Evolutionary conservation across 345 rosid genomes (phyloP), one percentile per base, ranked within the genome.

Genomic region (Murraya koenigii): DNA sequence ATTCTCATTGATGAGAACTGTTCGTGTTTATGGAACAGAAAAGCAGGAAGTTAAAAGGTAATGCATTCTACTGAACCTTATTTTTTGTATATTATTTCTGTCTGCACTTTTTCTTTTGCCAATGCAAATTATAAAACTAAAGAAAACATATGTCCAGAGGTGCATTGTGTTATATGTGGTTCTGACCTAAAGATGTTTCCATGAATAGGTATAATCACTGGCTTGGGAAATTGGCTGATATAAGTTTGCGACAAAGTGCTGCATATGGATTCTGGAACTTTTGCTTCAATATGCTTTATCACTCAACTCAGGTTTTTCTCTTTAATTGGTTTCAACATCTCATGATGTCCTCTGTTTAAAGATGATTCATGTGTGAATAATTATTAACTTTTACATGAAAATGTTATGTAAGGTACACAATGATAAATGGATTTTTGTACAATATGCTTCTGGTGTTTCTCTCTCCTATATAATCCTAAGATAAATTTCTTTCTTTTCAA

Each of bases 21-120:
- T 95, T 64, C 95, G 98, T 75, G 95, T 93, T 67, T 92, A 95
- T 79, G 99, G 99, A 84, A 95, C 96, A 64, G 99, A 95, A 87
- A 88, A 88, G 72, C 86, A 80, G 78, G 99, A 95, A 80, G 79
- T 87, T 80, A 85, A 80, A 73, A 92, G 97, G 99, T 93, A 72
- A 79, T 76, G 23, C 71, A n/a, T 32, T 54, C 20, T 62, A 49
- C 36, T 35, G 69, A 63, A 36, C 35, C 56, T 59, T 22, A 10
- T 44, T n/a, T 60, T 69, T 47, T 65, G 35, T 69, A 69, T 54
- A 38, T 65, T 11, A 79, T 75, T 54, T 61, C 8, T 66, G 15
- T 66, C 59, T 72, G 30, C 49, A 65, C n/a, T 66, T 79, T 58
- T 75, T 28, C 64, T 69, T 77, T 62, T 30, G 63, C 7, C 35